Conservation (phyloP, 2,329 filamentous ascomycete species). For the Fusarium dimerum region DNA sequence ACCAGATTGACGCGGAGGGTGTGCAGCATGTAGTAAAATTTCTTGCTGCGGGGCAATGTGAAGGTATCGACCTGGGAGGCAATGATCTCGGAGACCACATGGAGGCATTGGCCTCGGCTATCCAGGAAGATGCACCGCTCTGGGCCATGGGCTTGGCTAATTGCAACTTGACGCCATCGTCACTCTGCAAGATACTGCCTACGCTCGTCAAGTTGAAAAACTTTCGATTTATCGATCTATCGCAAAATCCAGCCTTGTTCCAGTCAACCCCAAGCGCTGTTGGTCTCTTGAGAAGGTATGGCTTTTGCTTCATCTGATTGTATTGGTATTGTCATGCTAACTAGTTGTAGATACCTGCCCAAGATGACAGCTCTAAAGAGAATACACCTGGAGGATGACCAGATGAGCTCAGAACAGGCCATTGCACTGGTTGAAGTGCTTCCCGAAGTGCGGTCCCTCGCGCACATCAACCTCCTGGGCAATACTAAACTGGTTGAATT, state of each 20-base stretch:
- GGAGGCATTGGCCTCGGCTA: slow-evolving; percentile 51
- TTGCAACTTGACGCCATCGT: slow-evolving; percentile 75
- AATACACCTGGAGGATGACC: slow-evolving; percentile 83
- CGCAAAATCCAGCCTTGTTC: slow-evolving; percentile 84
- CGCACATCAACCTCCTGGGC: slow-evolving; percentile 83
- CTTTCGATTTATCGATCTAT: slow-evolving; percentile 88
- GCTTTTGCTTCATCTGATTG: slow-evolving; percentile 4
- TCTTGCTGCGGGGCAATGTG: slow-evolving; percentile 73
- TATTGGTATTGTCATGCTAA: slow-evolving; percentile 5
- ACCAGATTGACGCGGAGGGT: slow-evolving; percentile 72
- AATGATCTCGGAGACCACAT: slow-evolving; percentile 68
- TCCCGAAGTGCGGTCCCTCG: slow-evolving; percentile 77
- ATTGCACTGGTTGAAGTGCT: slow-evolving; percentile 90
- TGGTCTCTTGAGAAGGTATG: slow-evolving; percentile 71
- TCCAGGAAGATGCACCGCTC: slow-evolving; percentile 59
- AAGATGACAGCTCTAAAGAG: slow-evolving; percentile 77
- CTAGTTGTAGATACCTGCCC: slow-evolving; percentile 66
- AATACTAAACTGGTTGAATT: slow-evolving; percentile 73
- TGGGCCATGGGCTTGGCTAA: slow-evolving; percentile 85
- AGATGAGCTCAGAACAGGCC: slow-evolving; percentile 81
- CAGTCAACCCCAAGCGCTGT: slow-evolving; percentile 72
- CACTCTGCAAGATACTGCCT: slow-evolving; percentile 74
- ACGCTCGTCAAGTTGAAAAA: slow-evolving; percentile 67
- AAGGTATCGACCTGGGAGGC: slow-evolving; percentile 85
- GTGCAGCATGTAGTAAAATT: slow-evolving; percentile 77